phyloP scores from a whole-genome alignment of 2,329 filamentous ascomycete genomes.

The Trichoderma gracile region DNA sequence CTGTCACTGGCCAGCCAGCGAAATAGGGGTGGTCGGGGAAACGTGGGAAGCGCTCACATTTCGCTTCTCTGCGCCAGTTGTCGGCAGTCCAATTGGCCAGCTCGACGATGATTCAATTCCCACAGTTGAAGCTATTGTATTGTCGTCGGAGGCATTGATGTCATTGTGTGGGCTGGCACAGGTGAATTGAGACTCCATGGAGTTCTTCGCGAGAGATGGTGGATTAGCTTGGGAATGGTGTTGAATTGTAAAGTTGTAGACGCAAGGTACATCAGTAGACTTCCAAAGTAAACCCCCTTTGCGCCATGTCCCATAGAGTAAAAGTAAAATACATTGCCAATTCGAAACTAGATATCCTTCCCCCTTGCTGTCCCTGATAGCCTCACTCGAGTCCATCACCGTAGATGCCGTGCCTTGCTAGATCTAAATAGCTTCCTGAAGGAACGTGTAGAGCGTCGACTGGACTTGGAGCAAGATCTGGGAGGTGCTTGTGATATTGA shows the following conservation, averaged over 20 bases:
- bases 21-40: slow-evolving; percentile 5
- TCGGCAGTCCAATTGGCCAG: not conserved
- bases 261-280: slow-evolving; percentile 1
- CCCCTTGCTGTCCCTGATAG: not conserved
- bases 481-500: not conserved
- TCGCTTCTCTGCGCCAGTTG: not conserved
- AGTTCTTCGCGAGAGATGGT: not conserved
- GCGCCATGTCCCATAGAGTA: slow-evolving; percentile 9
- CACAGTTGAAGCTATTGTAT: not conserved
- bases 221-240: not conserved
- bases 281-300: not conserved
- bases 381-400: not conserved
- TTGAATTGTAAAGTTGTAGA: not conserved
- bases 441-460: not conserved
- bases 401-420: not conserved
- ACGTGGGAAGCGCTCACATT: not conserved
- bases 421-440: slow-evolving; percentile 4
- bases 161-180: not conserved
- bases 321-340: not conserved
- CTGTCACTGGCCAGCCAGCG: slow-evolving; percentile 20
- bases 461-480: not conserved
- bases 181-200: not conserved
- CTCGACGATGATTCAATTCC: not conserved
- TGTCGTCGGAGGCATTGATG: not conserved
- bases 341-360: not conserved